Percentiles rank a stretch among this genome's conserved stretches.
phyloP scores from a whole-genome alignment of 2,329 filamentous ascomycete species.

The Pseudogymnoascus sp. region DNA sequence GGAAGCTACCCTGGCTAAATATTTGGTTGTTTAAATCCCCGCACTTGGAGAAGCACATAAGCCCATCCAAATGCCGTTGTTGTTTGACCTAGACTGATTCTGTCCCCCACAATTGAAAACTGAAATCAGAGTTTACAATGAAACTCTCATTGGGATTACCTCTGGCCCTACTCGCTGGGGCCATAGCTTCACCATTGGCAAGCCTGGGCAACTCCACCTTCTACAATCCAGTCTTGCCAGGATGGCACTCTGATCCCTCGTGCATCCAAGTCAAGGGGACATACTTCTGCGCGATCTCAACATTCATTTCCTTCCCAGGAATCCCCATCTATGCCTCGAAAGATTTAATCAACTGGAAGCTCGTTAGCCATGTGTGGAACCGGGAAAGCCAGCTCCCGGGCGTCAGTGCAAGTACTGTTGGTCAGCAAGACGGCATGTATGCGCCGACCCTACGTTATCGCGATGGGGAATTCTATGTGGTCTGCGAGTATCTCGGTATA shows the following conservation, averaged over 20 bases:
- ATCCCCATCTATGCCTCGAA: constrained; percentile 53
- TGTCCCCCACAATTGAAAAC: not conserved
- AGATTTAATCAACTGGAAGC: constrained; percentile 44
- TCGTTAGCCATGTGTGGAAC: constrained; percentile 45
- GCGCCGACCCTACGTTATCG: constrained; percentile 42
- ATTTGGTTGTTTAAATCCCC: not conserved
- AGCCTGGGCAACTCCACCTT: not conserved
- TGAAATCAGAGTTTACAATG: not conserved
- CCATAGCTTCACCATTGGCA: constrained; percentile 21
- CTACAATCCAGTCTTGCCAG: constrained; percentile 23
- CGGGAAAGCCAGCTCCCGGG: constrained; percentile 44
- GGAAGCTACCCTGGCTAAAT: not conserved
- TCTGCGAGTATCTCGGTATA: constrained; percentile 39
- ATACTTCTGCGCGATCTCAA: constrained; percentile 55
- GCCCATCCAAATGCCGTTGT: not conserved
- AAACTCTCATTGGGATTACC: not conserved
- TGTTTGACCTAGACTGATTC: not conserved
- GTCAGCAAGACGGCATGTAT: constrained; percentile 36
- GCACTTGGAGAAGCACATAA: not conserved
- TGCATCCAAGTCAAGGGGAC: constrained; percentile 40
- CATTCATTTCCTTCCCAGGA: constrained; percentile 56
- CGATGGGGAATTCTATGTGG: constrained; percentile 39
- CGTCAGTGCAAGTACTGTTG: not conserved
- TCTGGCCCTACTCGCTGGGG: constrained; percentile 13
- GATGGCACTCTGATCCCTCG: constrained; percentile 54